Evolutionary conservation across 371 early-diverging fungal species (phyloP).

Genomic region (Rhizopus stolonifer): DNA sequence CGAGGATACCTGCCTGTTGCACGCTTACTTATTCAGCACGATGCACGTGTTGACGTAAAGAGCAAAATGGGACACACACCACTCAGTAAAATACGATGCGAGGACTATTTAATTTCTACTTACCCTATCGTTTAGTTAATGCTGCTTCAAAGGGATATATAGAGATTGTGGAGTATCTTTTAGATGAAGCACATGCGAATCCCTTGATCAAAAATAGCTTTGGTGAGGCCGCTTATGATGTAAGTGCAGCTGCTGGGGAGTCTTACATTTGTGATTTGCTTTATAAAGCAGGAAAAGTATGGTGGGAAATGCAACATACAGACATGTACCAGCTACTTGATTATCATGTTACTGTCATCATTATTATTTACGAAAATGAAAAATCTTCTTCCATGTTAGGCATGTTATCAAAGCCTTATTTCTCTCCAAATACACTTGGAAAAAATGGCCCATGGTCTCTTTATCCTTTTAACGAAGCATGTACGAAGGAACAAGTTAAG

Average conservation of each 20-base stretch:
- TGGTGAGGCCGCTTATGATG: conserved; percentile 79
- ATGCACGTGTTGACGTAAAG: conserved; percentile 55
- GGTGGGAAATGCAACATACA: conserved; percentile 24
- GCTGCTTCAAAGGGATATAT: conserved; percentile 73
- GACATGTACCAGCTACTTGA: conserved; percentile 48
- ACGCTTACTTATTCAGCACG: conserved; percentile 50
- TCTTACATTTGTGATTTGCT: conserved; percentile 66
- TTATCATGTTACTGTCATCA: conserved; percentile 64
- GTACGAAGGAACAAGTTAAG: conserved; percentile 53
- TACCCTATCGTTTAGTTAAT: conserved; percentile 66
- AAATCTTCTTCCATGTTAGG: conserved; percentile 54
- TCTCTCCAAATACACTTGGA: conserved; percentile 46
- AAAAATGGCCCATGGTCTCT: conserved; percentile 63
- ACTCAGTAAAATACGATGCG: conserved; percentile 59
- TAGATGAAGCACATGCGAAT: conserved; percentile 60
- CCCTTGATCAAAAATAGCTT: conserved; percentile 62
- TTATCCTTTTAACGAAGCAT: conserved; percentile 52
- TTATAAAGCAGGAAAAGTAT: conserved; percentile 47
- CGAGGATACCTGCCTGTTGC: conserved; percentile 59
- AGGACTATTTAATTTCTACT: too few relatives aligned
- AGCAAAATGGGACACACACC: conserved; percentile 75
- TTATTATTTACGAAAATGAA: conserved; percentile 71
- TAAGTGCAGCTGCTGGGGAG: conserved; percentile 64
- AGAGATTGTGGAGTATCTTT: conserved; percentile 61
- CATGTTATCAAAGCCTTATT: conserved; percentile 49